Conservation (phyloP, 768 basidiomycete species). For the Tephrocybe sp. region DNA sequence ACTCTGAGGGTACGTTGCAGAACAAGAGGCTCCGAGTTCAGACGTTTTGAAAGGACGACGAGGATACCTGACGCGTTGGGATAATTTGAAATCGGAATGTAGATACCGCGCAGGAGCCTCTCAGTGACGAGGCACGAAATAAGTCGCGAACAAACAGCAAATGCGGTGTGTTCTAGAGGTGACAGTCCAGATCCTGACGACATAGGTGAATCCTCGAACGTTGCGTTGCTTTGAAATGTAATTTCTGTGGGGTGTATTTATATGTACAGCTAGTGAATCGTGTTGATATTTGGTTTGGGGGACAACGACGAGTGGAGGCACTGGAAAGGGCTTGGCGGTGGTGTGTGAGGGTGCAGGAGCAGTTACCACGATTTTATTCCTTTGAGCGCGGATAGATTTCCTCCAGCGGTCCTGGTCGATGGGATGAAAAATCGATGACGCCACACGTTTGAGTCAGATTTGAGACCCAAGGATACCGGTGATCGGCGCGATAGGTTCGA, state of each 20-base stretch:
- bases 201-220: slow-evolving; percentile 19
- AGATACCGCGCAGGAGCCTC: slow-evolving; percentile 40
- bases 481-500: no score
- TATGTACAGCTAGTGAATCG: slow-evolving; percentile 10
- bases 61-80: slow-evolving; percentile 31
- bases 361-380: background rate
- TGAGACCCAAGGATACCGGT: no score
- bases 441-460: background rate
- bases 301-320: background rate
- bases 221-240: background rate
- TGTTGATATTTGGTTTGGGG: slow-evolving; percentile 7
- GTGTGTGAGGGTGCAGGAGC: background rate
- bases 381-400: background rate
- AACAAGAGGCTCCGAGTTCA: slow-evolving; percentile 31
- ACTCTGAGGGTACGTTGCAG: slow-evolving; percentile 31
- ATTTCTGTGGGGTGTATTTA: background rate
- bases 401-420: background rate
- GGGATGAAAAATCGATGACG: background rate
- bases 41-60: slow-evolving; percentile 35
- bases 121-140: slow-evolving; percentile 50
- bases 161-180: slow-evolving; percentile 36
- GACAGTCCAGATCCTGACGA: slow-evolving; percentile 34
- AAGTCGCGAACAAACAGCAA: slow-evolving; percentile 47
- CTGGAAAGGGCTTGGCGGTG: slow-evolving; percentile 3
- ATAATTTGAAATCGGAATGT: slow-evolving; percentile 29